These are phyloP conservation scores for Penicillium flavigenum DNA, from an alignment of 495 filamentous ascomycete genomes.

Conservation along the genomic window DNA sequence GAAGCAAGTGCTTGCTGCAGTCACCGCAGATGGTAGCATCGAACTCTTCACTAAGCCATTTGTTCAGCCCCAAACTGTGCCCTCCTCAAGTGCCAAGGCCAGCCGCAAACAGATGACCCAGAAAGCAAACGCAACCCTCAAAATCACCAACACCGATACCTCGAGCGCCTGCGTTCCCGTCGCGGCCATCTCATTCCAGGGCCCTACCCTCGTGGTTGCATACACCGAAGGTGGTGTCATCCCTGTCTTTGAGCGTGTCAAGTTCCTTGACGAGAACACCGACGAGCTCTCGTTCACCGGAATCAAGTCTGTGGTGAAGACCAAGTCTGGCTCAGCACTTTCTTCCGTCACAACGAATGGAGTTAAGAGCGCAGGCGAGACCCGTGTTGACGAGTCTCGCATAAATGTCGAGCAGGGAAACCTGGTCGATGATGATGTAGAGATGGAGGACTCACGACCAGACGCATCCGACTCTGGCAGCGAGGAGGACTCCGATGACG, in stretches of 20 bases:
- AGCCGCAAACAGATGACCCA: slow-evolving; percentile 50
- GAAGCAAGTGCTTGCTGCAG: slow-evolving; percentile 48
- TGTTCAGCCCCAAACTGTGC: slow-evolving; percentile 32
- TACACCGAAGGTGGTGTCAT: slow-evolving; percentile 58
- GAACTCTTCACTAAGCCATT: slow-evolving; percentile 60
- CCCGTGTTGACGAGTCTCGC: slow-evolving; percentile 70
- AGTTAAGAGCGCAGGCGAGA: slow-evolving; percentile 58
- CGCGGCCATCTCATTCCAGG: slow-evolving; percentile 49
- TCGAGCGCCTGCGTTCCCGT: slow-evolving; percentile 44
- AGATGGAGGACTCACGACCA: slow-evolving; percentile 52
- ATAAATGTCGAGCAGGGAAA: slow-evolving; percentile 59
- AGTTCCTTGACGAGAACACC: slow-evolving; percentile 50
- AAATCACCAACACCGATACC: slow-evolving; percentile 49
- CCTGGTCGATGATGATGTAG: slow-evolving; percentile 43
- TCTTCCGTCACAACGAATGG: slow-evolving; percentile 53
- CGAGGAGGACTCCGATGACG: slow-evolving; percentile 45
- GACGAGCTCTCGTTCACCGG: slow-evolving; percentile 49
- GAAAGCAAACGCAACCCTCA: slow-evolving; percentile 50
- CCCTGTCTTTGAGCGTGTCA: slow-evolving; percentile 54
- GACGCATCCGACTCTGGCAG: slow-evolving; percentile 39
- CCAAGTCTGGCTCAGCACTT: slow-evolving; percentile 45
- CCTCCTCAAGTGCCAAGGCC: slow-evolving; percentile 42
- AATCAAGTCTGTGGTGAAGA: slow-evolving; percentile 45
- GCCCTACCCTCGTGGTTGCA: slow-evolving; percentile 48
- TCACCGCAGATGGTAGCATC: slow-evolving; percentile 55